Base-by-base conservation (phyloP, 176 grass and related monocot genomes). In the Stipa capillata region DNA sequence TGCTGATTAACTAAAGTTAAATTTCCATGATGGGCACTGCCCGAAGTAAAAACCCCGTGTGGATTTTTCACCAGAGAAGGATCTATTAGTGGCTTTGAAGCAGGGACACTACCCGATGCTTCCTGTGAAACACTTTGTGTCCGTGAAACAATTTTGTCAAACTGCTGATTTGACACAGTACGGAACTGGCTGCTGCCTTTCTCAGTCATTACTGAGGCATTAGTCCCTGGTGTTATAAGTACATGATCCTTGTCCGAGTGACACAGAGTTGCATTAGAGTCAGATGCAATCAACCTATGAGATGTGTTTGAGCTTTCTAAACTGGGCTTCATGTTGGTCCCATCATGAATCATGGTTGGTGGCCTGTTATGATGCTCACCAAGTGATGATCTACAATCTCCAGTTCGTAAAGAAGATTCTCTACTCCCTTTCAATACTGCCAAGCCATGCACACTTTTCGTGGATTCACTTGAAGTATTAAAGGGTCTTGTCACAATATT, bases 161-260 rank as follows among this genome's bases (percentile, higher is more conserved):
- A 85, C 59, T 79, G 82, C 65, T 82, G 81, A 75, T 41, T 82
- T 56, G 70, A 65, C 69, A 37, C 35, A 27, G 28, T 43, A 37
- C 3, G 52, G 76, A 34, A 7, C 4, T 85, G 76, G 60, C 55
- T 83, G 85, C 42, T 69, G 56, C 85, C 65, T 73, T 83, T 94
- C 66, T 86, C 71, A 37, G 37, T 78, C 70, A 72, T 48, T 55
- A 72, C 31, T 11, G 84, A 82, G 34, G 85, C 58, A 86, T 79
- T 88, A 73, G 66, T 60, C 63, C 88, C 86, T 21, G 62, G 75
- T 79, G 78, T 72, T 65, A 81, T 31, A 14, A 53, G 47, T 53
- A 51, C 59, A 50, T 61, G 79, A 87, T 91, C 89, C 65, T 79
- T 90, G 78, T 85, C 77, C 65, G 52, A 78, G 74, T 89, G 65